phyloP scores from a whole-genome alignment of 148 eudicot genomes.

The Camellia lanceoleosa region DNA sequence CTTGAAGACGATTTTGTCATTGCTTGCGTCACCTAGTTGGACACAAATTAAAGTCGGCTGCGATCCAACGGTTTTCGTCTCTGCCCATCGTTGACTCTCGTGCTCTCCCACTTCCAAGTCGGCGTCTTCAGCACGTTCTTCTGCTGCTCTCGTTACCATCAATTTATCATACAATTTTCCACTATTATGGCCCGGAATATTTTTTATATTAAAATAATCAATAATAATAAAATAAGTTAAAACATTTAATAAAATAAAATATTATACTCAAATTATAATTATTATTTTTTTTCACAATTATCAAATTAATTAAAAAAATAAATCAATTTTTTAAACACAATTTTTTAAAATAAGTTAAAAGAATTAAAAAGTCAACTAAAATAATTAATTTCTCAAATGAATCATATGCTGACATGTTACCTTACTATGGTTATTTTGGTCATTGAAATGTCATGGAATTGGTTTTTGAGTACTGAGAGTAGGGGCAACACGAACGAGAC shows the following conservation, averaged over 20 bases:
- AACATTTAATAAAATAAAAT: too few species aligned
- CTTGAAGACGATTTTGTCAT: background rate
- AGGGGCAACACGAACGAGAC: background rate
- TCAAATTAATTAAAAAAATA: too few species aligned
- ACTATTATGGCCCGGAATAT: too few species aligned
- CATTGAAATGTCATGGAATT: background rate
- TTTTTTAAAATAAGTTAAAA: too few species aligned
- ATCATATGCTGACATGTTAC: background rate
- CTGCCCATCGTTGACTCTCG: conserved; percentile 9
- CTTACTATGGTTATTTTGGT: background rate
- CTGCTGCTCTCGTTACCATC: background rate
- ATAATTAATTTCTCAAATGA: too few species aligned
- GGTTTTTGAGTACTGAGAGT: background rate
- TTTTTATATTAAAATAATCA: too few species aligned
- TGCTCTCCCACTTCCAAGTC: background rate
- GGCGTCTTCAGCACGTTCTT: background rate
- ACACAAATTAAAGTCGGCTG: background rate
- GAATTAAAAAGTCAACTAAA: too few species aligned
- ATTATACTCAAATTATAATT: too few species aligned
- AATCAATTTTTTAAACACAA: too few species aligned
- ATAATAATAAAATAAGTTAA: too few species aligned
- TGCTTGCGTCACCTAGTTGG: conserved; percentile 23
- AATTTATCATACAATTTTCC: background rate
- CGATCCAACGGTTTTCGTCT: background rate
- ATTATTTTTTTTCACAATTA: too few species aligned